Percentiles rank a stretch among this genome's conserved stretches.
Evolutionary conservation across 345 rosid species (phyloP).

Genomic region (Populus simonii): DNA sequence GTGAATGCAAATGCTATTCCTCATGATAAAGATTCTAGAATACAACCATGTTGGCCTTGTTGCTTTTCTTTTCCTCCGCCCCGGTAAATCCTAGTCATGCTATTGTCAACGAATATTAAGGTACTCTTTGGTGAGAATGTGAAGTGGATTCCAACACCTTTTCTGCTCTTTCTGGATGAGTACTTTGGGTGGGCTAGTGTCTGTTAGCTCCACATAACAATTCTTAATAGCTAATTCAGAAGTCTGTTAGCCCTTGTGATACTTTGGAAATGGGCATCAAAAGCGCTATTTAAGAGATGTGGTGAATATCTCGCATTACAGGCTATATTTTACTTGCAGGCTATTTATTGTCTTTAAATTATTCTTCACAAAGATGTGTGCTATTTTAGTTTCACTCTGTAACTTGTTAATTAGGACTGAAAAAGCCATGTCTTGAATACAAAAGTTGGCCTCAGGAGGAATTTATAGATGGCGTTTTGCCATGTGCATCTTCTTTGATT

Average conservation of each 20-base stretch:
- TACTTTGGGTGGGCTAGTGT: too few species aligned
- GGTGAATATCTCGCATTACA: background rate
- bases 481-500: background rate
- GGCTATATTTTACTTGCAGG: background rate
- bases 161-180: background rate
- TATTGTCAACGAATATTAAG: background rate
- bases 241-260: background rate
- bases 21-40: background rate
- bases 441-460: background rate
- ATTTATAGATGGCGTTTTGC: background rate
- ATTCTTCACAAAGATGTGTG: background rate
- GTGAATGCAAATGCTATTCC: background rate
- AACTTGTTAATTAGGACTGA: background rate
- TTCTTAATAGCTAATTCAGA: background rate
- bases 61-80: background rate
- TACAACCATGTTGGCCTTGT: background rate
- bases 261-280: background rate
- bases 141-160: background rate
- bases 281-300: background rate
- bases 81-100: background rate
- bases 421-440: background rate
- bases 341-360: background rate
- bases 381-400: background rate
- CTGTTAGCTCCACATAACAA: background rate
- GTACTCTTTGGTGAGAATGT: background rate